A percentile compares a stretch with the other conserved stretches of the same genome.
These are phyloP conservation scores for Heliamphora pulchella DNA, from an alignment of 179 eudicot species.

Conservation along the genomic window DNA sequence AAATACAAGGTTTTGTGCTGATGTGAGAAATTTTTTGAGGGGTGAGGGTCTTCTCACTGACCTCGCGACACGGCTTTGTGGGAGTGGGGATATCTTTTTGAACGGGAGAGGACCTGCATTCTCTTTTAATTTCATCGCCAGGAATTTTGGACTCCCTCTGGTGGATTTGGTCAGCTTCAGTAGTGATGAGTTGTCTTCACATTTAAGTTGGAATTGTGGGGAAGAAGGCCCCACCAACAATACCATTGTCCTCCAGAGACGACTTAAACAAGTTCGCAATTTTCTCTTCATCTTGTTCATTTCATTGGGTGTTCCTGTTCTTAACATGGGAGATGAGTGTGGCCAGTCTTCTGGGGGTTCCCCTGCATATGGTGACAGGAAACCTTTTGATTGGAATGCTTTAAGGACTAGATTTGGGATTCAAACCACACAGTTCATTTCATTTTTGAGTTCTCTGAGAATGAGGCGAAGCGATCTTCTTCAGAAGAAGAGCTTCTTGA, in stretches of 20 bases:
- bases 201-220: slow-evolving; percentile 94
- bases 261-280: slow-evolving; percentile 83
- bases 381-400: slow-evolving; percentile 65
- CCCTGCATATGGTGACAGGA: slow-evolving; percentile 39
- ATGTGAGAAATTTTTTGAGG: slow-evolving; percentile 65
- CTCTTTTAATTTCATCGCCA: slow-evolving; percentile 66
- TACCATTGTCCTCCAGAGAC: slow-evolving; percentile 51
- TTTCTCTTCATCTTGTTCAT: slow-evolving; percentile 64
- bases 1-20: slow-evolving; percentile 49
- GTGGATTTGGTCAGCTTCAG: slow-evolving; percentile 95
- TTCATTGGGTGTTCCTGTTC: slow-evolving; percentile 84
- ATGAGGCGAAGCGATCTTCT: slow-evolving; percentile 65
- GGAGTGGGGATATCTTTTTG: slow-evolving; percentile 76
- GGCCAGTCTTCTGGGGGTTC: slow-evolving; percentile 84
- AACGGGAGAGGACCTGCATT: slow-evolving; percentile 75
- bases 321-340: slow-evolving; percentile 97
- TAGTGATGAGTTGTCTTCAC: slow-evolving; percentile 35
- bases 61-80: slow-evolving; percentile 91
- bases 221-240: slow-evolving; percentile 83
- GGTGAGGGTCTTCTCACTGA: slow-evolving; percentile 64
- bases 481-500: slow-evolving; percentile 51
- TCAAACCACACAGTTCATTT: slow-evolving; percentile 63
- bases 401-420: slow-evolving; percentile 53
- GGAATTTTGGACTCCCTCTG: slow-evolving; percentile 66
- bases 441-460: slow-evolving; percentile 59